Evolutionary conservation across 192 early-diverging fungal species (phyloP).

Genomic region (Mortierella hygrophila): DNA sequence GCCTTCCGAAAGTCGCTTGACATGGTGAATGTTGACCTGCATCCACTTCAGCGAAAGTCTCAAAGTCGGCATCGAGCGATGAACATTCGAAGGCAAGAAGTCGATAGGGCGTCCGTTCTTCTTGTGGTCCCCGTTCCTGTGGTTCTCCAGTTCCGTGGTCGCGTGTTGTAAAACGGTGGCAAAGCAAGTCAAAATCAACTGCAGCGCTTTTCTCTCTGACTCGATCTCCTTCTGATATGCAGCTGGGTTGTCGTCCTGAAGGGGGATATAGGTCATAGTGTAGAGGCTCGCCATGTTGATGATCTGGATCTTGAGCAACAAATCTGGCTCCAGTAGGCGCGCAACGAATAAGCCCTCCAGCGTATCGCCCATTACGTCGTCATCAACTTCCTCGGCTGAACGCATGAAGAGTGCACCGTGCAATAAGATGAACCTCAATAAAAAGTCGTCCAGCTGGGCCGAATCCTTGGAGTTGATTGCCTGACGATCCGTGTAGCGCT

Average conservation of each 20-base stretch:
- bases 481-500: constrained; percentile 44
- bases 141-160: constrained; percentile 31
- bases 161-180: constrained; percentile 44
- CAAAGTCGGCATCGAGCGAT: constrained; percentile 45
- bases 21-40: constrained; percentile 48
- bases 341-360: constrained; percentile 39
- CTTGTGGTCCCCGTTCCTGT: constrained; percentile 48
- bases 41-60: constrained; percentile 50
- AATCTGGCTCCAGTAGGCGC: constrained; percentile 37
- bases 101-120: constrained; percentile 34
- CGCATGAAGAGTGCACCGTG: constrained; percentile 58
- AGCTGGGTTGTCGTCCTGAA: constrained; percentile 36
- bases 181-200: constrained; percentile 42
- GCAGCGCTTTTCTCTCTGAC: constrained; percentile 40
- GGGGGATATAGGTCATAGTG: constrained; percentile 50
- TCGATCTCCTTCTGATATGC: constrained; percentile 31
- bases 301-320: constrained; percentile 55
- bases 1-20: constrained; percentile 50
- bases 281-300: constrained; percentile 55
- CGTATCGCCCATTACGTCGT: constrained; percentile 14
- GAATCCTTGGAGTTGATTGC: constrained; percentile 33
- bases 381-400: constrained; percentile 33
- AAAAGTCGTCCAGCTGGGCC: constrained; percentile 39
- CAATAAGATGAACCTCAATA: constrained; percentile 51
- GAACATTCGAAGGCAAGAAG: constrained; percentile 47